phyloP scores from a whole-genome alignment of 2,329 filamentous ascomycete genomes.

The Trichoderma sp. region DNA sequence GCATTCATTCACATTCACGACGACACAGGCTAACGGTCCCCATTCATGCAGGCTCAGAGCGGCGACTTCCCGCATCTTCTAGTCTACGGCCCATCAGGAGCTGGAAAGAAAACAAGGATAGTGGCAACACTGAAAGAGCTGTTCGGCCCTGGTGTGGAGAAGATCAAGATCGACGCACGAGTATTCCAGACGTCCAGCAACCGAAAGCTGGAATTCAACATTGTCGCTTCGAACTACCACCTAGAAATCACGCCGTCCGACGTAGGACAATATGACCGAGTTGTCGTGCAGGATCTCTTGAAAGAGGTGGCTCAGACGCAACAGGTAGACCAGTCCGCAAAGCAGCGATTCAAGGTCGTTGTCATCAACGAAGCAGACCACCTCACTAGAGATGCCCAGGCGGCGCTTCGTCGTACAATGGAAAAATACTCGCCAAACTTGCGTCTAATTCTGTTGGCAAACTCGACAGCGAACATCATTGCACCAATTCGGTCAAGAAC shows the following conservation, averaged over 20 bases:
- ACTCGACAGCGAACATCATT: slow-evolving; percentile 97
- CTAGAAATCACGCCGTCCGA: slow-evolving; percentile 98
- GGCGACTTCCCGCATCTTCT: slow-evolving; percentile 98
- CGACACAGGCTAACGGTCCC: neutral
- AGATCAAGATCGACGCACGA: slow-evolving; percentile 98
- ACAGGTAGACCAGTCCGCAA: slow-evolving; percentile 91
- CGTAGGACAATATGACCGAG: slow-evolving; percentile 93
- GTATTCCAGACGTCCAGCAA: slow-evolving; percentile 95
- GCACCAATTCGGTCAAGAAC: slow-evolving; percentile 95
- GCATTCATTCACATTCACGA: neutral
- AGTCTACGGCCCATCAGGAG: slow-evolving; percentile 94
- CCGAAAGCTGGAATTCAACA: slow-evolving; percentile 98
- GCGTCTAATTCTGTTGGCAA: slow-evolving; percentile 87
- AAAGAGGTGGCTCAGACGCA: slow-evolving; percentile 99
- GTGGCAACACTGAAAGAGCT: slow-evolving; percentile 94
- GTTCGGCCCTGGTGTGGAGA: slow-evolving; percentile 95
- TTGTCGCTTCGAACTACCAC: slow-evolving; percentile 95
- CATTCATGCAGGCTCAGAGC: slow-evolving; percentile 75
- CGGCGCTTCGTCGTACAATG: slow-evolving; percentile 93
- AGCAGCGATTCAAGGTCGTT: slow-evolving; percentile 95
- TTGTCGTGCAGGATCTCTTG: slow-evolving; percentile 91
- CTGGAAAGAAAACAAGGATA: slow-evolving; percentile 96
- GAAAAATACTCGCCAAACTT: slow-evolving; percentile 98
- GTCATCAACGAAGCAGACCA: slow-evolving; percentile 99
- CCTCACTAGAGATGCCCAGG: slow-evolving; percentile 90